Conservation (phyloP, 192 early-diverging fungal species). For the Allomyces arbusculus region DNA sequence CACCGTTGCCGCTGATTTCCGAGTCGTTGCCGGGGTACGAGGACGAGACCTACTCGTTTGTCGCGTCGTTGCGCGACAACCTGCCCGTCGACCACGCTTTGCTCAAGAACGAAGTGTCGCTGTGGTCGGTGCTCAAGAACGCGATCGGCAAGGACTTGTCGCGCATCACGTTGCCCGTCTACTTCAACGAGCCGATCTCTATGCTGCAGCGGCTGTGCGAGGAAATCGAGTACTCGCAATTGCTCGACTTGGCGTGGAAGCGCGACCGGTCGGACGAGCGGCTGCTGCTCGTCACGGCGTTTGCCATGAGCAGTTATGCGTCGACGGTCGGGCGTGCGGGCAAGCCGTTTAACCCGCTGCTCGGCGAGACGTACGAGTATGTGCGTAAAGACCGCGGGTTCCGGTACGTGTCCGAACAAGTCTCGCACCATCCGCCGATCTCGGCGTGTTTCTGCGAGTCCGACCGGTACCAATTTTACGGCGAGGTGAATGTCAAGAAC, state of each 20-base stretch:
- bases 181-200: constrained; percentile 13
- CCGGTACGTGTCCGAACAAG: constrained; percentile 71
- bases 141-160: constrained; percentile 71
- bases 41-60: background rate
- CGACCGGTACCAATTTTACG: constrained; percentile 57
- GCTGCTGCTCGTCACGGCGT: constrained; percentile 61
- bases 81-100: constrained; percentile 28
- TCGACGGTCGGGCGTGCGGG: constrained; percentile 57
- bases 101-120: constrained; percentile 26
- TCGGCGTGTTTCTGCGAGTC: constrained; percentile 72
- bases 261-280: constrained; percentile 33
- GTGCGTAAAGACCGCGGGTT: constrained; percentile 54
- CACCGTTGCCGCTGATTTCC: background rate
- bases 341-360: constrained; percentile 77
- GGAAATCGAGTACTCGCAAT: constrained; percentile 65
- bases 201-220: constrained; percentile 57
- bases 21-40: background rate
- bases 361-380: constrained; percentile 80
- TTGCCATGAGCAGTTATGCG: constrained; percentile 73
- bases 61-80: constrained; percentile 10
- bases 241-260: constrained; percentile 49
- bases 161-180: constrained; percentile 66
- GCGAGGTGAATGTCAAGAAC: constrained; percentile 67
- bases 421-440: constrained; percentile 74
- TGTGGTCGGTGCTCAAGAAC: constrained; percentile 75